These are phyloP conservation scores for Corchorus olitorius DNA, from an alignment of 345 rosid species.

Conservation along the genomic window DNA sequence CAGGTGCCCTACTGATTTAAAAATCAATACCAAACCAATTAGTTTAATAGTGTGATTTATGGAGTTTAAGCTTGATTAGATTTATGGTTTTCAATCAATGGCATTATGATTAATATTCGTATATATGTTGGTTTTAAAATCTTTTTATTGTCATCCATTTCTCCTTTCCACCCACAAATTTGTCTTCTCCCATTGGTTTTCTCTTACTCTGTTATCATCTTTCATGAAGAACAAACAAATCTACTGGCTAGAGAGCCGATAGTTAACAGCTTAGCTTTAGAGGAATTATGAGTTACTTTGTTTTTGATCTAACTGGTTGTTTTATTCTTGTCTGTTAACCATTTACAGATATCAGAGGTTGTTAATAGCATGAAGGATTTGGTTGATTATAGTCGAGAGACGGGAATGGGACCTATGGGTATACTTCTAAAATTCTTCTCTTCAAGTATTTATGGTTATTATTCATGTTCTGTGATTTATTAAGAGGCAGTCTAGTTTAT, in stretches of 20 bases:
- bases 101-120: background rate
- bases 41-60: background rate
- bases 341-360: slow-evolving; percentile 77
- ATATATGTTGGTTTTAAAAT: background rate
- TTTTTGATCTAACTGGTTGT: background rate
- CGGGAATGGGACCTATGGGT: slow-evolving; percentile 78
- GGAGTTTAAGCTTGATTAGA: background rate
- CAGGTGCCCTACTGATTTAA: background rate
- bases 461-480: slow-evolving; percentile 2
- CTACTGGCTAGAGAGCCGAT: background rate
- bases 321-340: background rate
- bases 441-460: background rate
- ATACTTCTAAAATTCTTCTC: slow-evolving; percentile 21
- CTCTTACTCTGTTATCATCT: background rate
- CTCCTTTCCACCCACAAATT: background rate
- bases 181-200: background rate
- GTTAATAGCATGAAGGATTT: slow-evolving; percentile 82
- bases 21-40: background rate
- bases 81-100: background rate
- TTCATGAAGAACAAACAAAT: slow-evolving; percentile 3
- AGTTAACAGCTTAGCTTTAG: background rate
- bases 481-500: background rate
- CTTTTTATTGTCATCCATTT: slow-evolving; percentile 6
- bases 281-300: background rate
- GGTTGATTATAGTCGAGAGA: slow-evolving; percentile 73